A percentile compares a stretch with the other conserved stretches of the same genome.
These are phyloP conservation scores for Pisolithus albus DNA, from an alignment of 768 basidiomycete species.

Conservation along the genomic window DNA sequence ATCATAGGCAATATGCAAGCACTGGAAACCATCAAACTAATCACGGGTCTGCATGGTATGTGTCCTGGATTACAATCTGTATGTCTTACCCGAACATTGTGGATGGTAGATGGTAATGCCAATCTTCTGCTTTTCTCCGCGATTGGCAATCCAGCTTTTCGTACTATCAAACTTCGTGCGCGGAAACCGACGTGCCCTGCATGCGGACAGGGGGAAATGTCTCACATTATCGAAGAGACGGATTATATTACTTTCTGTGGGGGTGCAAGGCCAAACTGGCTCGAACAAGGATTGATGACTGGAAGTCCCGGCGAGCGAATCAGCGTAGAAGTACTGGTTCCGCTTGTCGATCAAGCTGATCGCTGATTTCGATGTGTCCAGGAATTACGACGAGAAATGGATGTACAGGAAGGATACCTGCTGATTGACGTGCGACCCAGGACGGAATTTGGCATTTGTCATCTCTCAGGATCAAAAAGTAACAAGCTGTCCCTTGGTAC, in stretches of 20 bases:
- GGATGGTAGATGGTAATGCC: constrained; percentile 47
- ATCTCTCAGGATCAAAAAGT: constrained; percentile 71
- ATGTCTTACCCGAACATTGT: constrained; percentile 1
- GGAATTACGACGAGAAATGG: constrained; percentile 42
- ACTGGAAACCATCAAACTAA: constrained; percentile 76
- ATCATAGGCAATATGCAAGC: constrained; percentile 88
- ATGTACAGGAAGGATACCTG: constrained; percentile 19
- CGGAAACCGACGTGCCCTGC: constrained; percentile 66
- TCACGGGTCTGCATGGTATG: constrained; percentile 61
- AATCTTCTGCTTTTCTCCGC: constrained; percentile 72
- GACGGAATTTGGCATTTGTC: constrained; percentile 83
- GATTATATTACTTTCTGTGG: constrained; percentile 91
- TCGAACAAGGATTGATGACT: constrained; percentile 41
- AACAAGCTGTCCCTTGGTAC: constrained; percentile 18
- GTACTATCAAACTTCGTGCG: constrained; percentile 73
- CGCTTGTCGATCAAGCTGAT: background rate
- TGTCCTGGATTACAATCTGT: background rate
- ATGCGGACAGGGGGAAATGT: constrained; percentile 53
- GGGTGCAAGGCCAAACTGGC: constrained; percentile 61
- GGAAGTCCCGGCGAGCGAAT: constrained; percentile 39
- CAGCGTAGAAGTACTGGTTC: constrained; percentile 33
- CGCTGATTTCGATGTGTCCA: constrained; percentile 18
- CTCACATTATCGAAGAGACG: constrained; percentile 43
- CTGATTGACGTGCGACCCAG: constrained; percentile 77
- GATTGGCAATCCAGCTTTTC: constrained; percentile 61